Percentiles rank a stretch among this genome's conserved stretches.
Conservation (phyloP, 1,284 basidiomycete species). For the Ganoderma sinense region DNA sequence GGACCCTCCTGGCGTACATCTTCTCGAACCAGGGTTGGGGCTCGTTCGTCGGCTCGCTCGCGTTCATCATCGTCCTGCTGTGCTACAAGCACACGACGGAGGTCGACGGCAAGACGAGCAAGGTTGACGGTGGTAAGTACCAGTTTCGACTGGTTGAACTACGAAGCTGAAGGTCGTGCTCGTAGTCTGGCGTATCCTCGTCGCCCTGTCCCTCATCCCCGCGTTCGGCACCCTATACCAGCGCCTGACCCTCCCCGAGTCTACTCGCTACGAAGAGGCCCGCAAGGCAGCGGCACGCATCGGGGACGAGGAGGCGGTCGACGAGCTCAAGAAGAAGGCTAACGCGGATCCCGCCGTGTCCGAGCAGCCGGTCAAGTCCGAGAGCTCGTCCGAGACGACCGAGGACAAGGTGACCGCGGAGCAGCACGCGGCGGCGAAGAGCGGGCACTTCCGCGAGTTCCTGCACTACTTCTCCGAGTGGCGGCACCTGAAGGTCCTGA, state of each 20-base stretch:
- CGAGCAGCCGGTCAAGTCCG: slow-evolving; percentile 22
- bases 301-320: slow-evolving; percentile 42
- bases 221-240: slow-evolving; percentile 73
- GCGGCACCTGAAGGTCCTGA: slow-evolving; percentile 59
- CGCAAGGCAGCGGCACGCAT: slow-evolving; percentile 42
- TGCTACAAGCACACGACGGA: slow-evolving; percentile 76
- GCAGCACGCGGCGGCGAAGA: slow-evolving; percentile 37
- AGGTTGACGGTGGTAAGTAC: slow-evolving; percentile 68
- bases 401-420: slow-evolving; percentile 2
- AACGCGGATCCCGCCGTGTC: slow-evolving; percentile 35
- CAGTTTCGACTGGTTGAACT: slow-evolving; percentile 1
- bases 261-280: slow-evolving; percentile 60
- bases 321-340: slow-evolving; percentile 48
- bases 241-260: slow-evolving; percentile 78
- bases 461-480: slow-evolving; percentile 61
- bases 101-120: slow-evolving; percentile 58
- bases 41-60: slow-evolving; percentile 69
- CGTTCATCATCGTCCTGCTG: slow-evolving; percentile 73
- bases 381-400: slow-evolving; percentile 15
- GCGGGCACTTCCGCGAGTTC: slow-evolving; percentile 55
- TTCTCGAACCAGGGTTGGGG: slow-evolving; percentile 84
- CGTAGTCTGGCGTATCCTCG: slow-evolving; percentile 56
- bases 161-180: neutral
- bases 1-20: slow-evolving; percentile 78
- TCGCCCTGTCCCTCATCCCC: slow-evolving; percentile 63